Conservation (phyloP, 345 rosid species). For the Citrus inodora region DNA sequence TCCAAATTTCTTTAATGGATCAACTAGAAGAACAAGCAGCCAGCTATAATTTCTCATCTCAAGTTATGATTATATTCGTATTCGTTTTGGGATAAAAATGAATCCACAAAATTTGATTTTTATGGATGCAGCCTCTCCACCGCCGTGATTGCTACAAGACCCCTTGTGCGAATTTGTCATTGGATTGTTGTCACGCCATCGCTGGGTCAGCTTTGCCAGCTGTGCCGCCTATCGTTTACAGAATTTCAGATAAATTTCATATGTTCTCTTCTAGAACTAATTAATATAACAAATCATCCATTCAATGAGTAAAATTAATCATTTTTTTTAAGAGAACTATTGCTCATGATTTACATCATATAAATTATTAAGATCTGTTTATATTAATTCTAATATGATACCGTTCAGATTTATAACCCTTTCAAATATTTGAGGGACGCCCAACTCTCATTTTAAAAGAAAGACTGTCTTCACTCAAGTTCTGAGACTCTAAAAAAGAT, state of each 20-base stretch:
- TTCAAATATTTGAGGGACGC: fast-evolving
- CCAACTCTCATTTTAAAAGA: fast-evolving
- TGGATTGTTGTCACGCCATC: neutral
- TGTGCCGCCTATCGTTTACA: too few relatives aligned
- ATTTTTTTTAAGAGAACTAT: too few relatives aligned
- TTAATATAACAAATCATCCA: too few relatives aligned
- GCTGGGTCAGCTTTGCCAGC: neutral
- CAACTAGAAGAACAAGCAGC: neutral
- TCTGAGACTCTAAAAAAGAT: fast-evolving
- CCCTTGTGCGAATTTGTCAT: neutral
- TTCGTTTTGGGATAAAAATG: neutral
- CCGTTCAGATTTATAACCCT: fast-evolving
- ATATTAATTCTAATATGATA: too few relatives aligned
- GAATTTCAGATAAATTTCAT: too few relatives aligned
- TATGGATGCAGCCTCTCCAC: neutral
- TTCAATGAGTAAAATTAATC: too few relatives aligned
- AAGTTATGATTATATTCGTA: neutral
- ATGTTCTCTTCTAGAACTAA: too few relatives aligned
- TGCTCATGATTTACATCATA: fast-evolving
- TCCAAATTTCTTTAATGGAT: neutral
- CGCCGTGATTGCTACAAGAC: neutral
- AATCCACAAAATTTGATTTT: neutral
- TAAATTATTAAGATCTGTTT: fast-evolving
- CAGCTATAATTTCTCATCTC: neutral
- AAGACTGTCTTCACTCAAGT: fast-evolving